Evolutionary conservation across 2,329 filamentous ascomycete species (phyloP).

Genomic region (Trichoderma brevicompactum): DNA sequence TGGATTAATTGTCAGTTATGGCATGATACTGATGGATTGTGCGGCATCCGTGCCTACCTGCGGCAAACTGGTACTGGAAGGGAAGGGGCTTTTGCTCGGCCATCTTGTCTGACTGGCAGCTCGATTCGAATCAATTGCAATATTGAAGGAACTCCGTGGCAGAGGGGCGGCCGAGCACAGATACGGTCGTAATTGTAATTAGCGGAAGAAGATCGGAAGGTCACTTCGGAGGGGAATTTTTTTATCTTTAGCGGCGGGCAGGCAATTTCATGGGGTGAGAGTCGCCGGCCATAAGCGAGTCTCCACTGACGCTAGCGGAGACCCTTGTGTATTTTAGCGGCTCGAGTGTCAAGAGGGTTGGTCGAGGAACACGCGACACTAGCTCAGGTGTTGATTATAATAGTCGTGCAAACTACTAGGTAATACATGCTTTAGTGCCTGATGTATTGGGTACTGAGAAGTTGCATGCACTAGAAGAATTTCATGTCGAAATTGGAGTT

Average conservation of each 20-base stretch:
- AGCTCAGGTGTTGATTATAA: neutral
- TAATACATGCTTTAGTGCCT: neutral
- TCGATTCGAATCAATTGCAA: slow-evolving; percentile 12
- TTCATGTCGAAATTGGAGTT: neutral
- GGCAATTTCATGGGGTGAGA: slow-evolving; percentile 13
- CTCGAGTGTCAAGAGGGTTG: neutral
- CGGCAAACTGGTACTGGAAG: slow-evolving; percentile 93
- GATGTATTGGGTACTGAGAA: neutral
- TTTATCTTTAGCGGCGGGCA: slow-evolving; percentile 16
- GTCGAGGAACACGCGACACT: slow-evolving; percentile 19
- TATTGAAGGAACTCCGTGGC: slow-evolving; percentile 33
- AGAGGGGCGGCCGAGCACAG: slow-evolving; percentile 20
- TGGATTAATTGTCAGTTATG: slow-evolving; percentile 40
- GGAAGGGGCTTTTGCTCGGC: slow-evolving; percentile 75
- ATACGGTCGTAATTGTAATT: slow-evolving; percentile 20
- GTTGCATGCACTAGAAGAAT: neutral
- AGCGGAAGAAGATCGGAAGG: slow-evolving; percentile 30
- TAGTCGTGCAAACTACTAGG: neutral
- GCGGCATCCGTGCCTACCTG: slow-evolving; percentile 61
- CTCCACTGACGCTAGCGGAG: slow-evolving; percentile 17
- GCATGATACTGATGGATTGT: neutral
- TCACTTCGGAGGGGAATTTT: slow-evolving; percentile 25
- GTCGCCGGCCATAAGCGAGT: slow-evolving; percentile 29
- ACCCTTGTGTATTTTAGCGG: slow-evolving; percentile 23
- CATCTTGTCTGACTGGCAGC: slow-evolving; percentile 53